These are phyloP conservation scores for Leptomonas pyrrhocoris DNA, from an alignment of 208 protist species.

Conservation along the genomic window DNA sequence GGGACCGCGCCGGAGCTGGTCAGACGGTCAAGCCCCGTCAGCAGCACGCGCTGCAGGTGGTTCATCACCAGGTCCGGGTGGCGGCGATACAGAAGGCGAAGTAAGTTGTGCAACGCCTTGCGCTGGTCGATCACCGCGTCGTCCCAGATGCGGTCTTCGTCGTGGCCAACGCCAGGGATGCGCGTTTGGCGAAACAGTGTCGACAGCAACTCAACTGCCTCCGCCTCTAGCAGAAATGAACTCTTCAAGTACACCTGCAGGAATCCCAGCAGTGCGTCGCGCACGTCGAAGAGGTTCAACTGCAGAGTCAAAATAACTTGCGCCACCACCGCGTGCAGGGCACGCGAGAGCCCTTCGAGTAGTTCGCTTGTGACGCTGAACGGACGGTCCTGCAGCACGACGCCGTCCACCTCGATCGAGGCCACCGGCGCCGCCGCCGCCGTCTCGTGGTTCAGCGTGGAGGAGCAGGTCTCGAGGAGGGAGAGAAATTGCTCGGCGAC, in stretches of 20 bases:
- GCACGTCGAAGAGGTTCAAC: conserved; percentile 44
- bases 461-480: conserved; percentile 50
- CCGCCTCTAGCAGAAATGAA: conserved; percentile 42
- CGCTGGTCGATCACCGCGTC: conserved; percentile 71
- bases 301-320: conserved; percentile 43
- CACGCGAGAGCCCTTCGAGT: conserved; percentile 32
- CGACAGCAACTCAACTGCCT: conserved; percentile 56
- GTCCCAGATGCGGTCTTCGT: conserved; percentile 55
- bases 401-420: conserved; percentile 22
- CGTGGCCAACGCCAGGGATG: conserved; percentile 39
- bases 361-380: conserved; percentile 38
- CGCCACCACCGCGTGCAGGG: conserved; percentile 53
- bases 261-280: conserved; percentile 46
- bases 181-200: conserved; percentile 54
- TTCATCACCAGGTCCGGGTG: conserved; percentile 50
- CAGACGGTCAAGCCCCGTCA: conserved; percentile 23
- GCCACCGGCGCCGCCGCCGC: conserved; percentile 1
- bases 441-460: conserved; percentile 12
- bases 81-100: conserved; percentile 64
- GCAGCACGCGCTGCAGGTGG: conserved; percentile 45
- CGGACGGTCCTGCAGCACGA: conserved; percentile 34
- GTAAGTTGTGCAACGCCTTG: conserved; percentile 63
- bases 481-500: conserved; percentile 68
- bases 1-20: conserved; percentile 2
- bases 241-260: conserved; percentile 72